Conservation (phyloP, 1,139 yeast genomes). For the Taphrina wiesneri region DNA sequence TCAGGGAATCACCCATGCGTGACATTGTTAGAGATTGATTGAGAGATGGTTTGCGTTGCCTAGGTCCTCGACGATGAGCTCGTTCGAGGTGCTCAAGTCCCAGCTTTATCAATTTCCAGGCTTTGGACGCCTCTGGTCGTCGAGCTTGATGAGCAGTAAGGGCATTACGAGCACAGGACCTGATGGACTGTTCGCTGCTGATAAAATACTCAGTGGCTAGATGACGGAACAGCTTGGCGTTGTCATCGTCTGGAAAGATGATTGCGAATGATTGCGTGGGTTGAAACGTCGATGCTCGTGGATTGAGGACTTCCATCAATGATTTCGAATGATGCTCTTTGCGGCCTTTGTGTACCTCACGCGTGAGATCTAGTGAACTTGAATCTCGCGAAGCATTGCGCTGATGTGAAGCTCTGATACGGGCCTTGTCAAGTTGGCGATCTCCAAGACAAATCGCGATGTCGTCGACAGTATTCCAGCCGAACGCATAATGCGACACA, state of each 20-base stretch:
- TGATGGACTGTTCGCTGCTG: constrained; percentile 48
- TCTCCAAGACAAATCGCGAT: constrained; percentile 42
- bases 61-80: not conserved
- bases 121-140: constrained; percentile 61
- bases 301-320: constrained; percentile 49
- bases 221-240: constrained; percentile 8
- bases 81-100: constrained; percentile 15
- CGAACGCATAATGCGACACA: constrained; percentile 55
- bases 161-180: constrained; percentile 63
- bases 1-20: constrained; percentile 9
- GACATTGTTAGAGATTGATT: constrained; percentile 5
- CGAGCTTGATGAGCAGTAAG: constrained; percentile 58
- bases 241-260: constrained; percentile 7
- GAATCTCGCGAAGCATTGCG: not conserved
- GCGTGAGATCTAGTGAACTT: not conserved
- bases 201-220: constrained; percentile 35
- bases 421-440: constrained; percentile 12
- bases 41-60: not conserved
- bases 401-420: constrained; percentile 2
- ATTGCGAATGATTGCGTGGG: constrained; percentile 28
- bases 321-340: not conserved
- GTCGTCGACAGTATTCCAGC: constrained; percentile 60
- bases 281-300: not conserved
- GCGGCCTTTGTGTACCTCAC: not conserved
- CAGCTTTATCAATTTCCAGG: constrained; percentile 60